Percentiles rank a stretch among this genome's conserved stretches.
phyloP scores from a whole-genome alignment of 2,329 filamentous ascomycete genomes.

The Coleophoma cylindrospora region DNA sequence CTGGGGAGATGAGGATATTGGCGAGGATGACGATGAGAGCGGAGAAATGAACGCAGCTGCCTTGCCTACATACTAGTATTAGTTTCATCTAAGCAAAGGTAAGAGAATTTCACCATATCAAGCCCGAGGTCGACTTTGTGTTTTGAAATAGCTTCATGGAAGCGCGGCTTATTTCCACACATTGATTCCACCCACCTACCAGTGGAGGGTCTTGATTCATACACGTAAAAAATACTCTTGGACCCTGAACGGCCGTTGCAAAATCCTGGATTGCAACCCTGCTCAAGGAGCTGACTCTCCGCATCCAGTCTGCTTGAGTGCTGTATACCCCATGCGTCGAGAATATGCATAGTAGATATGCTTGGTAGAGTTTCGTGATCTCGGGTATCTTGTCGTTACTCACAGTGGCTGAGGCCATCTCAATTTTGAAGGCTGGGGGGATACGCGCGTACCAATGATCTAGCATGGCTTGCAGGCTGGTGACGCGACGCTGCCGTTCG shows the following conservation, averaged over 20 bases:
- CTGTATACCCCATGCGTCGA: background rate
- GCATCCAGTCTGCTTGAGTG: background rate
- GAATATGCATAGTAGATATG: background rate
- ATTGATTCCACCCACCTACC: background rate
- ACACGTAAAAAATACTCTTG: background rate
- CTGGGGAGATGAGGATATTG: background rate
- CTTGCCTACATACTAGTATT: background rate
- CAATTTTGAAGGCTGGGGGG: background rate
- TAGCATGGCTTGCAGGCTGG: background rate
- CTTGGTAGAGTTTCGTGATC: background rate
- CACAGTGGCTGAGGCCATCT: background rate
- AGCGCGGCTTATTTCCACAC: background rate
- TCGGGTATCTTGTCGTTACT: background rate
- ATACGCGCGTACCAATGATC: background rate
- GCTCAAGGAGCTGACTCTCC: background rate
- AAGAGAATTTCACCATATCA: background rate
- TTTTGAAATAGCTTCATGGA: background rate
- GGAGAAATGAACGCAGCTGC: background rate
- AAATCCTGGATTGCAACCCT: background rate
- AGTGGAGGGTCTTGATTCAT: background rate
- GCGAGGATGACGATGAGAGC: background rate
- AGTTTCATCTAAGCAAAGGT: background rate
- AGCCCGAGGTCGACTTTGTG: background rate
- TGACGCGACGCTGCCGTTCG: background rate
- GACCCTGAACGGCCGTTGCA: background rate